Evolutionary conservation across 1,139 yeast species (phyloP).

Genomic region (Nadsonia commutata): DNA sequence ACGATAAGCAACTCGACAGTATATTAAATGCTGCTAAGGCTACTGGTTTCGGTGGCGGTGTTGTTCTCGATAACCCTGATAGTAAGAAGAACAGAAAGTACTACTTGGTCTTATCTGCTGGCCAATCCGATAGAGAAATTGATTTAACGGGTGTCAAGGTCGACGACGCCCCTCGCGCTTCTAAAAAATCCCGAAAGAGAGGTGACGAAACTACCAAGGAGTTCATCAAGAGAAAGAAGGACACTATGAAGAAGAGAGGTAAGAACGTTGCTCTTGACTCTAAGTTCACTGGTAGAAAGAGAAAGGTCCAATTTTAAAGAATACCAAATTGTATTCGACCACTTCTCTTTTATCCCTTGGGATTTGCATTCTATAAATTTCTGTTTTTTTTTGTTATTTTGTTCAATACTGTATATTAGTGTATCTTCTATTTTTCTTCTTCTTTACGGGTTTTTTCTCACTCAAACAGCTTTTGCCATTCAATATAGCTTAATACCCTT

Average conservation of each 20-base stretch:
- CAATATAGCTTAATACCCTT: neutral
- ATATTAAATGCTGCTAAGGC: slow-evolving; percentile 77
- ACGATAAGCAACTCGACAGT: slow-evolving; percentile 67
- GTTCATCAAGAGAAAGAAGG: slow-evolving; percentile 82
- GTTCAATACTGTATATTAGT: neutral
- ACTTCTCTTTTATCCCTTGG: neutral
- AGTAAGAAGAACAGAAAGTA: slow-evolving; percentile 82
- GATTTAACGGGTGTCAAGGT: slow-evolving; percentile 70
- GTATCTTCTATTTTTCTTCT: neutral
- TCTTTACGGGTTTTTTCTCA: neutral
- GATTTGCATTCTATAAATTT: neutral
- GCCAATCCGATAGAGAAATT: slow-evolving; percentile 47
- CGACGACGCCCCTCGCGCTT: slow-evolving; percentile 41
- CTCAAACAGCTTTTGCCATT: no score
- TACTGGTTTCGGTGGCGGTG: slow-evolving; percentile 94
- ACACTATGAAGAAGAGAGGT: slow-evolving; percentile 82
- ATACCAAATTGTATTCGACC: neutral
- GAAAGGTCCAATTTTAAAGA: slow-evolving; percentile 62
- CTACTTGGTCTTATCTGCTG: slow-evolving; percentile 82
- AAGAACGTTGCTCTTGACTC: slow-evolving; percentile 80
- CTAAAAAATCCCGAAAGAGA: slow-evolving; percentile 33
- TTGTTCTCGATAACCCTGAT: slow-evolving; percentile 87
- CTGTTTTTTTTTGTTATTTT: neutral
- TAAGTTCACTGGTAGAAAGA: slow-evolving; percentile 84
- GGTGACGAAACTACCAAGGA: slow-evolving; percentile 67